These are phyloP conservation scores for Colletotrichum godetiae DNA, from an alignment of 2,329 filamentous ascomycete genomes.

Conservation along the genomic window DNA sequence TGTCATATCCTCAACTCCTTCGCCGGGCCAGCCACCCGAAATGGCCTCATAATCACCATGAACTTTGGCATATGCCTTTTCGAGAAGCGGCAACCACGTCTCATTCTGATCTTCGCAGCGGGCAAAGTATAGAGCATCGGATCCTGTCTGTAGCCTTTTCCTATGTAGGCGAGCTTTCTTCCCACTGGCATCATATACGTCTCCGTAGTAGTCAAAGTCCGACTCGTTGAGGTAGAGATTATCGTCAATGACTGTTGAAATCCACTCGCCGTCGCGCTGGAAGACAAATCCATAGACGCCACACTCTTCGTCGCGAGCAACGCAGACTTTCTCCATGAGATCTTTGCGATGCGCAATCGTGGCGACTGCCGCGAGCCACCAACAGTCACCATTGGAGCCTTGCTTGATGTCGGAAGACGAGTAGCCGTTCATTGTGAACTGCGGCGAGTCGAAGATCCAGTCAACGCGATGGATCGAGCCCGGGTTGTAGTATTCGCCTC, in stretches of 20 bases:
- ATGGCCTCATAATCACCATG: constrained; percentile 79
- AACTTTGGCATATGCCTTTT: constrained; percentile 82
- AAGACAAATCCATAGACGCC: constrained; percentile 82
- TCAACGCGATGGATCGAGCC: constrained; percentile 56
- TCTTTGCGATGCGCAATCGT: constrained; percentile 74
- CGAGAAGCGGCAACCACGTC: constrained; percentile 79
- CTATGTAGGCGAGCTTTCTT: constrained; percentile 70
- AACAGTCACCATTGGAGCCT: constrained; percentile 73
- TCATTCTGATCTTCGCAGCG: constrained; percentile 76
- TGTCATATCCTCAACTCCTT: constrained; percentile 60
- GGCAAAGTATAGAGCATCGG: constrained; percentile 76
- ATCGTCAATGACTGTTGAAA: constrained; percentile 78
- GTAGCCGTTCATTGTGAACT: constrained; percentile 54
- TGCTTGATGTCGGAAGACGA: constrained; percentile 56
- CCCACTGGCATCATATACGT: constrained; percentile 53
- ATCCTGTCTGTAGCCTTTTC: constrained; percentile 73
- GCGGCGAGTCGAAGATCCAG: constrained; percentile 55
- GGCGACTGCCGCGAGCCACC: constrained; percentile 77
- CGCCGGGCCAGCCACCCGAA: constrained; percentile 72
- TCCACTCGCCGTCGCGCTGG: constrained; percentile 77
- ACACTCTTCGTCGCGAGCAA: constrained; percentile 73
- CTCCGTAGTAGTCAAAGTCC: constrained; percentile 38
- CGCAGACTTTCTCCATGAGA: constrained; percentile 74
- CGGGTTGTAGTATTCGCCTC: constrained; percentile 41
- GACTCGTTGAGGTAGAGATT: constrained; percentile 55